A percentile compares a stretch with the other conserved stretches of the same genome.
phyloP scores from a whole-genome alignment of 345 rosid genomes.

The Syzygium grande region DNA sequence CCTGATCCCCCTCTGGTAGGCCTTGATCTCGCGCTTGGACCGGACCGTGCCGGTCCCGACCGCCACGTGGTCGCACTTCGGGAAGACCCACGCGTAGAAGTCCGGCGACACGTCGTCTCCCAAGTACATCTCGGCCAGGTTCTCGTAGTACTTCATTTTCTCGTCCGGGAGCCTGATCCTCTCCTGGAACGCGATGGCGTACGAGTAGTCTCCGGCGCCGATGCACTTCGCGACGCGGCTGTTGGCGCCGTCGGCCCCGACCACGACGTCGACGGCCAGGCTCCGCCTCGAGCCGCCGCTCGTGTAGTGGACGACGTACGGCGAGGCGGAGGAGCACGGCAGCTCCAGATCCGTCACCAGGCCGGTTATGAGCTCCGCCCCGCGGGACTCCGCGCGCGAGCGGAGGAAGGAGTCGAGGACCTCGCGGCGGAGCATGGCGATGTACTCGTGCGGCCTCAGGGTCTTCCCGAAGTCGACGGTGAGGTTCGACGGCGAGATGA shows the following conservation, averaged over 20 bases:
- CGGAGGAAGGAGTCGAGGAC: constrained; percentile 70
- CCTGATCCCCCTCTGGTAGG: constrained; percentile 34
- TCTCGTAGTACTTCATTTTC: constrained; percentile 48
- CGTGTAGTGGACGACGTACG: constrained; percentile 49
- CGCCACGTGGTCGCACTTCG: constrained; percentile 76
- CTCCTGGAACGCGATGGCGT: constrained; percentile 69
- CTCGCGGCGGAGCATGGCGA: constrained; percentile 70
- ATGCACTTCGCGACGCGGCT: constrained; percentile 52
- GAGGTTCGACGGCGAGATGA: constrained; percentile 63
- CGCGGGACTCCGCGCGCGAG: constrained; percentile 40
- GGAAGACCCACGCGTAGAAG: constrained; percentile 70
- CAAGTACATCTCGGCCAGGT: constrained; percentile 68
- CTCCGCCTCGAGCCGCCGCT: constrained; percentile 13
- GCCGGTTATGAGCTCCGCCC: constrained; percentile 33
- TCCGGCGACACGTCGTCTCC: constrained; percentile 74
- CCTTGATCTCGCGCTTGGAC: constrained; percentile 31
- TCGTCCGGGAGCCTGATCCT: constrained; percentile 52
- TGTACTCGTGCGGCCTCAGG: constrained; percentile 40
- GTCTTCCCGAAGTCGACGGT: constrained; percentile 58
- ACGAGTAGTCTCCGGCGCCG: constrained; percentile 39
- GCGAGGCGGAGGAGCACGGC: constrained; percentile 25
- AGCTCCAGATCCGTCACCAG: constrained; percentile 46
- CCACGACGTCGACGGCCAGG: constrained; percentile 42
- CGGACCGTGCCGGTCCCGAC: constrained; percentile 56
- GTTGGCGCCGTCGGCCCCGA: constrained; percentile 72